A percentile compares a stretch with the other conserved stretches of the same genome.
Evolutionary conservation across 1,284 basidiomycete genomes (phyloP).

Genomic region (Sanghuangporus baumii): DNA sequence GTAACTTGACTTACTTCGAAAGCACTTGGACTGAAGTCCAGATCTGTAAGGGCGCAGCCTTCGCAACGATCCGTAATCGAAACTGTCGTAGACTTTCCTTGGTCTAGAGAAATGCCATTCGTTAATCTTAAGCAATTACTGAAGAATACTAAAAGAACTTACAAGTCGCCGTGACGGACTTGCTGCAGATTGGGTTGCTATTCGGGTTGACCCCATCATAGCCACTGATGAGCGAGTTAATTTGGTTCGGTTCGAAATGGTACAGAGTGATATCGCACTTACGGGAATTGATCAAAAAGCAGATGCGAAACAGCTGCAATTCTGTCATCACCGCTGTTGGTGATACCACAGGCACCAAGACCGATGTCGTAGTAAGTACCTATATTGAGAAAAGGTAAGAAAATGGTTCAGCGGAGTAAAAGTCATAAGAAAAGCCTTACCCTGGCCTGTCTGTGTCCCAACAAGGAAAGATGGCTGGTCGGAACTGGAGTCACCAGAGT

Average conservation of each 20-base stretch:
- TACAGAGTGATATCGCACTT: constrained; percentile 6
- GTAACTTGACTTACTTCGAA: constrained; percentile 25
- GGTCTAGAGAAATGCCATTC: constrained; percentile 21
- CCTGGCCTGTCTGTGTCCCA: constrained; percentile 2
- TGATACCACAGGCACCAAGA: constrained; percentile 29
- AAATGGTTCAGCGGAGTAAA: background rate
- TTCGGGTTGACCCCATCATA: constrained; percentile 35
- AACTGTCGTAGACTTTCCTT: constrained; percentile 32
- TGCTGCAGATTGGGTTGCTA: constrained; percentile 42
- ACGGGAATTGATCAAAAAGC: constrained; percentile 38
- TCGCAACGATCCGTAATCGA: constrained; percentile 38
- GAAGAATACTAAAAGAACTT: background rate
- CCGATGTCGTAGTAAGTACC: constrained; percentile 23
- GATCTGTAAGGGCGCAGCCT: constrained; percentile 32
- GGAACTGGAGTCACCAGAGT: background rate
- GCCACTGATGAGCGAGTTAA: constrained; percentile 18
- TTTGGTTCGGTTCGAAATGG: background rate
- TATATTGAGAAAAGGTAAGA: background rate
- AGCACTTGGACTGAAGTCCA: constrained; percentile 38
- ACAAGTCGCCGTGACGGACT: constrained; percentile 33
- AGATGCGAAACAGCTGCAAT: constrained; percentile 35
- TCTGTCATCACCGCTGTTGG: constrained; percentile 22
- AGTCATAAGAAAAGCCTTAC: background rate
- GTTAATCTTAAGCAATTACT: constrained; percentile 5
- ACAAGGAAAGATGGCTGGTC: too few relatives aligned